phyloP scores from a whole-genome alignment of 2,329 filamentous ascomycete species.

The Exophiala dermatitidis region DNA sequence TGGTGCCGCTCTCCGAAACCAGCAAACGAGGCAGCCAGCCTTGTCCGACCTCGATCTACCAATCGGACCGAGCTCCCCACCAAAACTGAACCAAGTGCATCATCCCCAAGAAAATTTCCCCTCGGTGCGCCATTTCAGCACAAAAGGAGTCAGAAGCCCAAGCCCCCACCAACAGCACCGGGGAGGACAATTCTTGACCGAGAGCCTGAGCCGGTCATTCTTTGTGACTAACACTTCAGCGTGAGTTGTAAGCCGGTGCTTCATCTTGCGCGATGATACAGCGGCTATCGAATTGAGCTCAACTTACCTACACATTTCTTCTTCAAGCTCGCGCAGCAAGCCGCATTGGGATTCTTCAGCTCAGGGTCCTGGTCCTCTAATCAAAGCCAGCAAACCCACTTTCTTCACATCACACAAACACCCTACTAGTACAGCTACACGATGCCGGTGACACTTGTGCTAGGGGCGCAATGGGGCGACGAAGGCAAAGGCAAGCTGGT shows the following conservation, averaged over 20 bases:
- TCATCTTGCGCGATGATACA: neutral
- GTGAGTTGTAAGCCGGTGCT: neutral
- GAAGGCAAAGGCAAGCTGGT: slow-evolving; percentile 47
- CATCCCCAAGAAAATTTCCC: slow-evolving; percentile 1
- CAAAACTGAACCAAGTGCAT: neutral
- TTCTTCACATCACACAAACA: neutral
- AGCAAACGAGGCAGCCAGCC: no score
- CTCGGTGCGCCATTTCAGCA: neutral
- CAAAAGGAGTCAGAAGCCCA: neutral
- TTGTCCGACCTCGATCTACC: no score
- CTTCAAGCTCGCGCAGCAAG: neutral
- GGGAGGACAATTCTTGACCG: no score
- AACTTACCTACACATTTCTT: neutral
- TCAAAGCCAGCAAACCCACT: neutral
- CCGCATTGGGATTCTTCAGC: slow-evolving; percentile 1
- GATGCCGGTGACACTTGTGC: slow-evolving; percentile 38
- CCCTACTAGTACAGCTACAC: neutral
- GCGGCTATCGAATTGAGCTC: neutral
- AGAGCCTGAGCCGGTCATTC: neutral
- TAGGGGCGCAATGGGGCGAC: slow-evolving; percentile 44
- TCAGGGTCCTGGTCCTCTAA: neutral
- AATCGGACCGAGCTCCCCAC: neutral
- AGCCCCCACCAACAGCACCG: neutral
- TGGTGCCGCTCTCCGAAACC: no score
- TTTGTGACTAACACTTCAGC: neutral